A percentile compares a stretch with the other conserved stretches of the same genome.
phyloP scores from a whole-genome alignment of 192 early-diverging fungal species.

The Coemansia sp. region DNA sequence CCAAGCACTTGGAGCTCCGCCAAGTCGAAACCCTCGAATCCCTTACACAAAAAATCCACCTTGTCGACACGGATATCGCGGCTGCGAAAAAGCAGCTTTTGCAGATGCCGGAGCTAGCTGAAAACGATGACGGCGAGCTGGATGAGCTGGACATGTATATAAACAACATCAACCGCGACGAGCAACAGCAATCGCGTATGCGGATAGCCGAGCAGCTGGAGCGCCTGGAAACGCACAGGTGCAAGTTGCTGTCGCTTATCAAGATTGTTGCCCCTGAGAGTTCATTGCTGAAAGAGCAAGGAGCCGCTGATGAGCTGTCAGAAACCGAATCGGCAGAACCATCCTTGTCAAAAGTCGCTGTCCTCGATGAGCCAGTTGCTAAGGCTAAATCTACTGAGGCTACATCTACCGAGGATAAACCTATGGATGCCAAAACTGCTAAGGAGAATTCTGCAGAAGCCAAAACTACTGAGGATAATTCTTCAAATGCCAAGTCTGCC shows the following conservation, averaged over 20 bases:
- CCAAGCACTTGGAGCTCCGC: conserved; percentile 4
- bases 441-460: too few relatives aligned
- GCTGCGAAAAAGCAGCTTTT: conserved; percentile 12
- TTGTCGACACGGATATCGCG: conserved; percentile 33
- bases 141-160: conserved; percentile 71
- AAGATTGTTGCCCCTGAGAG: conserved; percentile 34
- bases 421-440: neutral
- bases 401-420: neutral
- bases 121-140: conserved; percentile 13
- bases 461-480: neutral
- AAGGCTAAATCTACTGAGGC: neutral
- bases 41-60: conserved; percentile 40
- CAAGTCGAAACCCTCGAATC: conserved; percentile 70
- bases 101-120: neutral
- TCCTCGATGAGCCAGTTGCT: neutral
- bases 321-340: too few relatives aligned
- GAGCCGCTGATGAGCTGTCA: too few relatives aligned
- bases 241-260: conserved; percentile 13
- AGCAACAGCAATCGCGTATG: conserved; percentile 40
- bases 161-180: conserved; percentile 50
- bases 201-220: conserved; percentile 46
- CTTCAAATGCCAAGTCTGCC: neutral
- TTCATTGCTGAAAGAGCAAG: neutral
- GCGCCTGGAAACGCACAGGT: conserved; percentile 50
- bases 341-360: neutral